Percentiles rank a stretch among this genome's conserved stretches.
Evolutionary conservation across 305 asterid species (phyloP).

Genomic region (Solanum hybrid): DNA sequence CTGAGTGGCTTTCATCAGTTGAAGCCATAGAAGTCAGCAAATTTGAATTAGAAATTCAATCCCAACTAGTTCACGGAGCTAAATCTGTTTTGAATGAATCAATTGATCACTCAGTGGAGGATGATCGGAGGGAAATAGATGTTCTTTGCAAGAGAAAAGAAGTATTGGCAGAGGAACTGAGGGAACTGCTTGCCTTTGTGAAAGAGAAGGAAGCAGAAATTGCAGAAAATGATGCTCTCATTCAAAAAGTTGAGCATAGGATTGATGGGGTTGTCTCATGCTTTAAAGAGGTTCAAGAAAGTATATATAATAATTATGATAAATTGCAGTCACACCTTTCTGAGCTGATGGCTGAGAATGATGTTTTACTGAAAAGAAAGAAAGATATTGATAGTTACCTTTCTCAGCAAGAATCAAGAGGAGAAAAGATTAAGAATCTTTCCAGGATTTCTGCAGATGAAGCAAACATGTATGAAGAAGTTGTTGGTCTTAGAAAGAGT

Average conservation of each 20-base stretch:
- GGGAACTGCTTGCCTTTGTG: slow-evolving; percentile 29
- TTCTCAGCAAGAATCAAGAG: slow-evolving; percentile 26
- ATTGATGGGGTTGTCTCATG: slow-evolving; percentile 20
- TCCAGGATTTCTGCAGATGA: slow-evolving; percentile 29
- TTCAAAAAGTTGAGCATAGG: slow-evolving; percentile 27
- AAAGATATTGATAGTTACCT: slow-evolving; percentile 24
- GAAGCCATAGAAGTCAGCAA: slow-evolving; percentile 30
- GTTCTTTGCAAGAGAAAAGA: slow-evolving; percentile 25
- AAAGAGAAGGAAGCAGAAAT: slow-evolving; percentile 40
- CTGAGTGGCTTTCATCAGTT: slow-evolving; percentile 21
- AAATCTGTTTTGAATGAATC: slow-evolving; percentile 16
- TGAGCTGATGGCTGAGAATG: slow-evolving; percentile 20
- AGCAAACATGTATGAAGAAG: slow-evolving; percentile 25
- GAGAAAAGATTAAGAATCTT: slow-evolving; percentile 25
- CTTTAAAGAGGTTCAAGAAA: slow-evolving; percentile 20
- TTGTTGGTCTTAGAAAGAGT: slow-evolving; percentile 24
- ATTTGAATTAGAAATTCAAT: slow-evolving; percentile 30
- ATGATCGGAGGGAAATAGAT: slow-evolving; percentile 28
- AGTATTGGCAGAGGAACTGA: slow-evolving; percentile 25
- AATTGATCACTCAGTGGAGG: slow-evolving; percentile 25
- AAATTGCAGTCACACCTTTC: slow-evolving; percentile 25
- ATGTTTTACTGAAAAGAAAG: slow-evolving; percentile 20
- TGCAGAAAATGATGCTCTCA: slow-evolving; percentile 26
- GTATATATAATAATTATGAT: slow-evolving; percentile 15
- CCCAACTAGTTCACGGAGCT: slow-evolving; percentile 23